Evolutionary conservation across 2,329 filamentous ascomycete species (phyloP), one percentile per base, ranked within the genome.

Genomic region (Talaromyces islandicus): DNA sequence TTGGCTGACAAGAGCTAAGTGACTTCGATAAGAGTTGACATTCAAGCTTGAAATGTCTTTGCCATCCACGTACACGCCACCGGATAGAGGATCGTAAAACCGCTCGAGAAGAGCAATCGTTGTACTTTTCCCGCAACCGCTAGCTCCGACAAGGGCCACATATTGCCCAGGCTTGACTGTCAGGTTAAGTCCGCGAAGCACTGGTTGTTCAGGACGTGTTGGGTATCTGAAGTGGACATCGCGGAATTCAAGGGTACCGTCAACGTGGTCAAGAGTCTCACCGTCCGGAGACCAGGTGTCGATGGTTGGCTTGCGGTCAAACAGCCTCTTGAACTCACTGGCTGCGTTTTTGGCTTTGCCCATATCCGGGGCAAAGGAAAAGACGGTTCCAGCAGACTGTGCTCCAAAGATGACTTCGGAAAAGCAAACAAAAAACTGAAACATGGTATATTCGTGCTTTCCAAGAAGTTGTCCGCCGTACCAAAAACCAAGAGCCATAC

Each of bases 211-310:
- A 0, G 91, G 90, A 0, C 94, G 86, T 0, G 91, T 96, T 0
- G 93, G 92, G 70, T 97, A 99, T 48, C 91, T 85, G 83, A 97
- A 97, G 72, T 96, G 91, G 1, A 97, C 92, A 65, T 95, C 87
- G 21, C 89, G 86, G 78, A 99, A 96, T 72, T 97, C 92, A 64
- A 99, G 85, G 12, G 82, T 83, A 27, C 92, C 93, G 21, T 94
- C 85, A 25, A 93, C 82, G 2, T 80, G 69, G 1, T 84, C 75
- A 7, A 95, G 67, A 1, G 75, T 77, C 19, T 85, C 82, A 17
- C 92, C 92, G 0, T 88, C 85, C 0, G 81, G 66, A 0, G 88
- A 89, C 90, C 91, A 95, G 0, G 87, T 85, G 70, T 96, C 92
- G 65, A 97, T 94, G 2, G 78, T 76, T 0, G 94, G 93, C 65